A percentile compares a stretch with the other conserved stretches of the same genome.
These are phyloP conservation scores for Microsporum audouinii DNA, from an alignment of 2,329 filamentous ascomycete genomes.

Conservation along the genomic window DNA sequence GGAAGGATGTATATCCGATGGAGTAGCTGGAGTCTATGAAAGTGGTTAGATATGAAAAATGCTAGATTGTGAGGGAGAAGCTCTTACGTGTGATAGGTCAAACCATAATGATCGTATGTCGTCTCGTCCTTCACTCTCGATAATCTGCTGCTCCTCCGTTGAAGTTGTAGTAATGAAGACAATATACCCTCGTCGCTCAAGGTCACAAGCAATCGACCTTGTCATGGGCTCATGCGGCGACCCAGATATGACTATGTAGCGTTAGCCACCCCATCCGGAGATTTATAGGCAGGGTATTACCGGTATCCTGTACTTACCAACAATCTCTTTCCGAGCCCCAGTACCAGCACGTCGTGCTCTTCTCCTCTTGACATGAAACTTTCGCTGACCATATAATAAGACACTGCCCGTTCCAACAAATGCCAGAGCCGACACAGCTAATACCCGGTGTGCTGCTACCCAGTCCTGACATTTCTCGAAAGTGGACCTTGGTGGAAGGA, in stretches of 20 bases:
- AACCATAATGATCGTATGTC: constrained; percentile 75
- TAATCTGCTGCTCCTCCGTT: constrained; percentile 70
- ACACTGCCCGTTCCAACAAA: constrained; percentile 54
- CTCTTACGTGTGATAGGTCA: constrained; percentile 52
- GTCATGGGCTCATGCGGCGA: constrained; percentile 75
- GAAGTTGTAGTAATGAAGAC: constrained; percentile 81
- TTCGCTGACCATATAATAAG: constrained; percentile 51
- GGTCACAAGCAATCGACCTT: constrained; percentile 67
- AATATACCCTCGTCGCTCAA: constrained; percentile 85
- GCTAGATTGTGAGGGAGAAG: neutral
- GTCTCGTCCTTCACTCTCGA: constrained; percentile 62
- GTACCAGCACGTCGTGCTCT: constrained; percentile 68
- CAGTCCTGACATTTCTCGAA: constrained; percentile 55
- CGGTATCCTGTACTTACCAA: constrained; percentile 34
- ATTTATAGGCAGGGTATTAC: neutral
- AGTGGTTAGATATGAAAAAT: neutral
- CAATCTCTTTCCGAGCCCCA: constrained; percentile 76
- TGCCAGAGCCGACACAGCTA: constrained; percentile 60
- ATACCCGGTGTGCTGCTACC: constrained; percentile 59
- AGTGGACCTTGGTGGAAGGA: constrained; percentile 32
- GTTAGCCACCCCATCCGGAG: constrained; percentile 7
- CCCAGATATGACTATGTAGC: constrained; percentile 62
- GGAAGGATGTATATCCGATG: constrained; percentile 45
- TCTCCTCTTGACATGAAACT: constrained; percentile 47
- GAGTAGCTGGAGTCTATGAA: constrained; percentile 50